Evolutionary conservation across 1,284 basidiomycete genomes (phyloP), one percentile per base, ranked within the genome.

Genomic region (Cutaneotrichosporon sp.): DNA sequence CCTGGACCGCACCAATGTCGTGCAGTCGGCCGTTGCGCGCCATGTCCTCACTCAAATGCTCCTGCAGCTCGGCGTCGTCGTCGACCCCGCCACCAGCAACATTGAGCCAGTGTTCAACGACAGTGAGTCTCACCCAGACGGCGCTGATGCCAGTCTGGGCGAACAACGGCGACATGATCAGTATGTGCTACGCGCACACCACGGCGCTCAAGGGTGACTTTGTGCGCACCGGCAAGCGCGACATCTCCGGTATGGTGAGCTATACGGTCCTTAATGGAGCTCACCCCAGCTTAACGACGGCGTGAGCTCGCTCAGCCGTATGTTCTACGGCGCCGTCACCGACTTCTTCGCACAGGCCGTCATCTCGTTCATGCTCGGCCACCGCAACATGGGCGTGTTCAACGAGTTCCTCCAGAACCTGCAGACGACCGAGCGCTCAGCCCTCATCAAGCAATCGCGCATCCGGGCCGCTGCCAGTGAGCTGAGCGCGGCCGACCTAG

Each of bases 341-440:
- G 95, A 98, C 80, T 98, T 95, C 87, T 99, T 97, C 80, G 89
- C 87, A 56, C 95, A 99, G 81, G 91, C 93, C 1, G 90, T 93
- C 54, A 92, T 95, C 69, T 92, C 95, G 74, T 97, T 89, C 74
- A 87, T 91, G 83, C 87, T 80, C 16, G 94, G 94, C 27, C 87
- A 93, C 76, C 89, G 94, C 60, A 89, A 87, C 0, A 75, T 87
- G 24, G 84, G 89, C 34, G 91, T 95, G 4, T 97, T 97, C 79
- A 89, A 91, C 36, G 94, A 97, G 76, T 97, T 97, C 76, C 81
- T 95, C 55, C 83, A 89, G 62, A 92, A 87, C 68, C 82, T 97
- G 54, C 88, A 90, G 69, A 91, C 90, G 10, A 89, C 89, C 14
- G 95, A 99, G 78, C 92, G 93, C 1, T 85, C 90, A 49, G 91